A percentile compares a stretch with the other conserved stretches of the same genome.
Conservation (phyloP, 1,139 yeast genomes). For the Kodamaea alishanica region DNA sequence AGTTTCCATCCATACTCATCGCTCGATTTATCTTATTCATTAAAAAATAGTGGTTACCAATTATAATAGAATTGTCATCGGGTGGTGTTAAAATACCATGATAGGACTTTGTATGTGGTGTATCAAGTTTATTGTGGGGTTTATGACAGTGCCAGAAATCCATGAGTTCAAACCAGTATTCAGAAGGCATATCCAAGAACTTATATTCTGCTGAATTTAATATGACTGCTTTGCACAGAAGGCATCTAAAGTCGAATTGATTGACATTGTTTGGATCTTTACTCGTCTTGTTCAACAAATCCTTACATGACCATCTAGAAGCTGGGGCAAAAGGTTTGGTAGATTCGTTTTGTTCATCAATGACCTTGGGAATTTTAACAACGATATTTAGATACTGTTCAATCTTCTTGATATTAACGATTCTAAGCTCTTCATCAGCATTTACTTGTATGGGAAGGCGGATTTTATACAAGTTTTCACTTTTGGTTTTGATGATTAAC, state of each 20-base stretch:
- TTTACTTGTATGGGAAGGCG: constrained; percentile 4
- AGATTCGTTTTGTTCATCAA: constrained; percentile 1
- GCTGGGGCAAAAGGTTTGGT: constrained; percentile 4
- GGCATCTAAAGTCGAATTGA: constrained; percentile 34
- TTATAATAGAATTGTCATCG: constrained; percentile 35
- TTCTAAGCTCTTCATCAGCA: constrained; percentile 2
- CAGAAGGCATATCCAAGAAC: constrained; percentile 78
- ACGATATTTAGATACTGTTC: constrained; percentile 5
- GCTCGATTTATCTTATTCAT: constrained; percentile 25
- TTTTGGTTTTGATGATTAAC: constrained; percentile 8
- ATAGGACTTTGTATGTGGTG: constrained; percentile 23
- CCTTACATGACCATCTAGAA: constrained; percentile 39
- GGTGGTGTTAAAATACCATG: constrained; percentile 45
- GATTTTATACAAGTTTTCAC: not conserved
- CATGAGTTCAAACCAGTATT: constrained; percentile 92
- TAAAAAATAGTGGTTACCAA: constrained; percentile 59
- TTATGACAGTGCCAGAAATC: constrained; percentile 98
- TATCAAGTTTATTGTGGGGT: constrained; percentile 41
- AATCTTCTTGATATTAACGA: constrained; percentile 14
- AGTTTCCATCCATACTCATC: constrained; percentile 5
- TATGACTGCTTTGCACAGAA: constrained; percentile 23
- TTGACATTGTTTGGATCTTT: constrained; percentile 18
- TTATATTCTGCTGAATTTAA: constrained; percentile 28
- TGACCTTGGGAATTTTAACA: constrained; percentile 2
- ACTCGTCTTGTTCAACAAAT: constrained; percentile 33